Conservation (phyloP, 495 filamentous ascomycete species). For the Neurospora africana region DNA sequence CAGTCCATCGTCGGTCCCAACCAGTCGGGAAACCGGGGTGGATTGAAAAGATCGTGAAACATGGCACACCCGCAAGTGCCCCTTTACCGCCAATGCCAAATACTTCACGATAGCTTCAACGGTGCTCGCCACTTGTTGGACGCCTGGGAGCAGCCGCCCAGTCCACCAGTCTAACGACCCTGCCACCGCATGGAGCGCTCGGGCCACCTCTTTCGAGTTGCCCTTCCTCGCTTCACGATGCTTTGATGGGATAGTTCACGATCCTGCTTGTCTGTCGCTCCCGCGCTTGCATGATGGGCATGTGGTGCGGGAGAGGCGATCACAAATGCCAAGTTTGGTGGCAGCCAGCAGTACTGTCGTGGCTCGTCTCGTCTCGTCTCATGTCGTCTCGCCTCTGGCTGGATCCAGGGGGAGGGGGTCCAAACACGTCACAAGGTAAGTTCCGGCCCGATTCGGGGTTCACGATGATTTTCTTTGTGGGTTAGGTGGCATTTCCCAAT, state of each 20-base stretch:
- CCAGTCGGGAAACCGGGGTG: slow-evolving; percentile 1
- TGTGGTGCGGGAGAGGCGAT: neutral
- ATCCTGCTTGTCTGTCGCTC: neutral
- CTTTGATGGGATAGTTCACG: neutral
- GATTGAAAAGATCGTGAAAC: neutral
- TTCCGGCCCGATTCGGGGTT: neutral
- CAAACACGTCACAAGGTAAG: neutral
- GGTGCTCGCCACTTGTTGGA: neutral
- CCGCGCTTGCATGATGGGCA: neutral
- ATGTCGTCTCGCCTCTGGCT: neutral
- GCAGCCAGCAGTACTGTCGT: neutral
- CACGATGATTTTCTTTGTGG: neutral
- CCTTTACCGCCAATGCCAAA: neutral
- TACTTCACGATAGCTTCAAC: slow-evolving; percentile 15
- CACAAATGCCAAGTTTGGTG: neutral
- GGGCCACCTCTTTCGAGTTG: neutral
- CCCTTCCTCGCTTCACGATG: slow-evolving; percentile 1
- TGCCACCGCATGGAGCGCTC: neutral
- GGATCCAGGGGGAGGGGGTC: neutral
- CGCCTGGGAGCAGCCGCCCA: neutral
- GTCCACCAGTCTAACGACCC: neutral
- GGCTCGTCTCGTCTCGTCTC: neutral
- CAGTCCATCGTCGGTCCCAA: neutral
- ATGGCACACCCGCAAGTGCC: neutral
- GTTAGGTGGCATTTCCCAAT: neutral